Conservation (phyloP, 805 yeast species). For the Millerozyma miso region DNA sequence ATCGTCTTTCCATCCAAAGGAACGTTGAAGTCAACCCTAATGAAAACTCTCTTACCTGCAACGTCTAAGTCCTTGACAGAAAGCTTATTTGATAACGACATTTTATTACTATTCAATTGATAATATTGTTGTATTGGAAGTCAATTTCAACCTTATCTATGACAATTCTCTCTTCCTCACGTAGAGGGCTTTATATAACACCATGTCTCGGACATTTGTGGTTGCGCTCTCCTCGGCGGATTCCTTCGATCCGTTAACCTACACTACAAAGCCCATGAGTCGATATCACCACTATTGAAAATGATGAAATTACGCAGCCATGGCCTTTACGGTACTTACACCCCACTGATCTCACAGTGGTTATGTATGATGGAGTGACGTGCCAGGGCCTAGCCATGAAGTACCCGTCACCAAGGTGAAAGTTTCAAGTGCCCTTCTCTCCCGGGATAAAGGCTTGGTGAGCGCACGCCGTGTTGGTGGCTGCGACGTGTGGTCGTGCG, state of each 20-base stretch:
- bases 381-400: no score
- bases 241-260: slow-evolving; percentile 6
- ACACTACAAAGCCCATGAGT: no score
- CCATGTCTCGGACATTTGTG: slow-evolving; percentile 3
- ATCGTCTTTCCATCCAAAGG: slow-evolving; percentile 94
- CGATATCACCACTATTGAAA: no score
- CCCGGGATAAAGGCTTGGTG: no score
- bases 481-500: slow-evolving; percentile 3
- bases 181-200: background rate
- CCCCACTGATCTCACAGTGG: no score
- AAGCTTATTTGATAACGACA: slow-evolving; percentile 93
- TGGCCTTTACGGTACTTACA: no score
- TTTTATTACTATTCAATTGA: slow-evolving; percentile 20
- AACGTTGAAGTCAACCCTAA: slow-evolving; percentile 95
- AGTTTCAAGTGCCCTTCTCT: no score
- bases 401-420: no score
- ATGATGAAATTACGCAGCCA: no score
- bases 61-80: slow-evolving; percentile 88
- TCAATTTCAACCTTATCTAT: background rate
- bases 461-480: no score
- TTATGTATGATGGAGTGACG: no score
- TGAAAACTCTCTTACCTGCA: slow-evolving; percentile 91
- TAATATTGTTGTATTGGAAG: background rate
- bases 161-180: background rate
- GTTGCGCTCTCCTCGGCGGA: slow-evolving; percentile 6